These are phyloP conservation scores for Lasiodiplodia theobromae DNA, from an alignment of 2,329 filamentous ascomycete genomes.

Conservation along the genomic window DNA sequence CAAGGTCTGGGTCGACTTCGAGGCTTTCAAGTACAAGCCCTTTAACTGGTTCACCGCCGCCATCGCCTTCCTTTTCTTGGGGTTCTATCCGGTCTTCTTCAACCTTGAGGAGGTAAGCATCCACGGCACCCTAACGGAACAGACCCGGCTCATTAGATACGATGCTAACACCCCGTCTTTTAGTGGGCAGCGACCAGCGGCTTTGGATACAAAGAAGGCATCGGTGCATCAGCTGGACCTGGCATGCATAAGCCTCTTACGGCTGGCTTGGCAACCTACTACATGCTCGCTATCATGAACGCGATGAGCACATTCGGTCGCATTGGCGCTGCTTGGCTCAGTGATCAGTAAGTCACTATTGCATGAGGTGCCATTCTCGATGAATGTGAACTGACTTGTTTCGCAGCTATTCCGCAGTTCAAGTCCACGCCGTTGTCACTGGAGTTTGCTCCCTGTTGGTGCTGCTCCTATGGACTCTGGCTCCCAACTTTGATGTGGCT, in stretches of 20 bases:
- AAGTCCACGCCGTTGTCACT: slow-evolving; percentile 54
- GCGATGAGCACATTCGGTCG: slow-evolving; percentile 56
- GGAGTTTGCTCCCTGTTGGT: slow-evolving; percentile 51
- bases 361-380: not conserved
- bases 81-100: slow-evolving; percentile 62
- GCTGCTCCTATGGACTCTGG: slow-evolving; percentile 53
- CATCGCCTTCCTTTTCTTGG: slow-evolving; percentile 58
- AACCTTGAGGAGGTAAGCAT: slow-evolving; percentile 57
- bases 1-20: slow-evolving; percentile 53
- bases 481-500: slow-evolving; percentile 46
- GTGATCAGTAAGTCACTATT: slow-evolving; percentile 44
- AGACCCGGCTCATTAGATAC: not conserved
- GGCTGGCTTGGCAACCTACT: slow-evolving; percentile 54
- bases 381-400: slow-evolving; percentile 4
- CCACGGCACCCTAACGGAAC: slow-evolving; percentile 24
- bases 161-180: not conserved
- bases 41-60: slow-evolving; percentile 54
- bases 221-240: slow-evolving; percentile 30
- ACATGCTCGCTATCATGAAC: slow-evolving; percentile 60
- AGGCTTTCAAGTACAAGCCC: slow-evolving; percentile 52
- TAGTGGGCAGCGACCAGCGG: slow-evolving; percentile 55
- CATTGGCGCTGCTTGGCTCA: slow-evolving; percentile 53
- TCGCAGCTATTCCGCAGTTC: slow-evolving; percentile 50
- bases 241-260: slow-evolving; percentile 30
- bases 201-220: slow-evolving; percentile 48